Evolutionary conservation across 805 yeast genomes (phyloP), one percentile per base, ranked within the genome.

Genomic region (Metahyphopichia silvanorum): DNA sequence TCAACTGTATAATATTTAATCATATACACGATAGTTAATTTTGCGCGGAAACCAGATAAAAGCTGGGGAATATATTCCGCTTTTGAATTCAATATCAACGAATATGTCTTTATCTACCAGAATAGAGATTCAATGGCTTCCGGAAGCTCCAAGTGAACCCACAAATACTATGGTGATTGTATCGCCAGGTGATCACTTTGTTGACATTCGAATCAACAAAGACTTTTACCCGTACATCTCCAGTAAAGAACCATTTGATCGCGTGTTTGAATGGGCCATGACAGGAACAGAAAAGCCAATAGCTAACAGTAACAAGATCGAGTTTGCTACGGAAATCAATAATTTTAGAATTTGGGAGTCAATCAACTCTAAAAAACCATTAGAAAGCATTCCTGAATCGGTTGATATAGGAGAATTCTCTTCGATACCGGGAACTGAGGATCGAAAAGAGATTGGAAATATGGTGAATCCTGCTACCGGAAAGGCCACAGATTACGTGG

Each of bases 181-280:
- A 2, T 59, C 79, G 1, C 66, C 71, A 2, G 41, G 49, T 1
- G 61, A 59, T 3, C 62, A 65, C 36, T 77, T 67, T 45, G 75
- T 75, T 11, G 82, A 77, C 39, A 51, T 69, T 16, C 50, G 76
- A 27, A 46, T 62, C 20, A 49, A 38, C 17, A 40, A 38, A 20
- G 31, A 42, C 16, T 25, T 33, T 9, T 47, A 47, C 26, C 55
- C 53, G 9, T 31, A 40, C 12, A 29, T 27, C 15, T 23, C 31
- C 13, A 28, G 16, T n/a, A 21, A 32, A 2, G 24, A 38, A 4
- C 36, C 32, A 21, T 54, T 60, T 27, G 47, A 47, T 8, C 37
- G 59, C 12, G 48, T 60, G 15, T 76, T 76, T 41, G 78, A 79
- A 44, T 75, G 82, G 81, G 75, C 69, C 1, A 71, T 76, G 53